Base-by-base conservation (phyloP, 768 basidiomycete genomes). In the Pleurotus cornucopiae region DNA sequence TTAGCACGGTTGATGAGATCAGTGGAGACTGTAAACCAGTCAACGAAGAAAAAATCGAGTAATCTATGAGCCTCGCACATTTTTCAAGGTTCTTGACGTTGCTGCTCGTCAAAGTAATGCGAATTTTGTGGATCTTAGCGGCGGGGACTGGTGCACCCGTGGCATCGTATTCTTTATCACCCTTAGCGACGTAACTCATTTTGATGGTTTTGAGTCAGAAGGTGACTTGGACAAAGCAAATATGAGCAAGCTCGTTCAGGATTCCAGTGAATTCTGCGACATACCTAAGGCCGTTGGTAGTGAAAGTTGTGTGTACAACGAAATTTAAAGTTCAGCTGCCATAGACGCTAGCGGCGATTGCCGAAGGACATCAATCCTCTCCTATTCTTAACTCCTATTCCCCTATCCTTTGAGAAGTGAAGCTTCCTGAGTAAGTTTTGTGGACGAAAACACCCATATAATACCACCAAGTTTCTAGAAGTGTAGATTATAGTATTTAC, bases 181-280 rank as follows among this genome's bases (percentile, higher is more conserved):
- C 90, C 85, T 94, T 94, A 81, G 92, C 91, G 91, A 93, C 93
- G 89, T 95, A 93, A 91, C 90, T 92, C 92, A 93, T 93, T 76
- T 70, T 88, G 62, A 57, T 66, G 62, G 18, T 34, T 9, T 37
- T 77, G 85, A 88, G 86, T 85, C 81, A 89, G 86, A 80, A 88
- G 88, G 88, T 88, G 88, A 88, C 86, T 88, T 34, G 11, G 11
- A 41, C 37, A 16, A 38, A 23, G 41, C n/a, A 38, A 11, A 34
- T 34, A 11, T 34, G 30, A 34, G 30, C 30, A 34, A 34, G 30
- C 0, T 34, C 30, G 11, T 34, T 34, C 30, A 11, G 30, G 30
- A 34, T 34, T 34, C 11, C 30, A 34, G 30, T 9, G 48, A 51
- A 16, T 11, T 16, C 16, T 5, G 14, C 20, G 4, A 54, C 56